Conservation (phyloP, 352 stramenopile species). For the Phytophthora ramorum region DNA sequence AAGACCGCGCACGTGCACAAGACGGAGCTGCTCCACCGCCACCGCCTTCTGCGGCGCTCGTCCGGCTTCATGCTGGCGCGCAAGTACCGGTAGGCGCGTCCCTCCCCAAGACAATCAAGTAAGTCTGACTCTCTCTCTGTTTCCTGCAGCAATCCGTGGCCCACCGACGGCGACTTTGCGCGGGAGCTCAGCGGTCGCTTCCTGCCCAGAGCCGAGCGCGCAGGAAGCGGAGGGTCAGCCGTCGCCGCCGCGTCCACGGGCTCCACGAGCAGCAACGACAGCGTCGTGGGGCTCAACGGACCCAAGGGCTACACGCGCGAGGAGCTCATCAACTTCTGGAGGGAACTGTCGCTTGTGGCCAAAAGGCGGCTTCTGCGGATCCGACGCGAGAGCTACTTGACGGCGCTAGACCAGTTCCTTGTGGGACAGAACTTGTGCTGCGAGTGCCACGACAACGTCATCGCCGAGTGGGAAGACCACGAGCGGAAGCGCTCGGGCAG, state of each 20-base stretch:
- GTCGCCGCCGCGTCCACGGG: constrained; percentile 14
- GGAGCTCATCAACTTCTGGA: constrained; percentile 86
- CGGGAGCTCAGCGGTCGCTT: constrained; percentile 34
- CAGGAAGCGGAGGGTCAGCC: constrained; percentile 2
- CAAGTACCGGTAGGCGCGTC: constrained; percentile 62
- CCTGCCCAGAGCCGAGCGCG: constrained; percentile 15
- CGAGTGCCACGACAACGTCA: constrained; percentile 86
- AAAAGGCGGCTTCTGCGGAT: constrained; percentile 78
- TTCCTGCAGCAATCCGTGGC: constrained; percentile 37
- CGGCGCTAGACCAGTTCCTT: constrained; percentile 77
- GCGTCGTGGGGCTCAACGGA: constrained; percentile 34
- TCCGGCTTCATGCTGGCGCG: constrained; percentile 75
- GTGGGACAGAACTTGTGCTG: constrained; percentile 81
- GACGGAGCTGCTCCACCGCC: constrained; percentile 61
- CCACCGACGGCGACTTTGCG: constrained; percentile 39
- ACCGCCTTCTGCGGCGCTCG: constrained; percentile 68
- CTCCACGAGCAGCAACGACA: constrained; percentile 38
- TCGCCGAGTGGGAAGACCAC: constrained; percentile 84
- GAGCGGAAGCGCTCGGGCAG: constrained; percentile 69
- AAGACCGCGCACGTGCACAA: constrained; percentile 58
- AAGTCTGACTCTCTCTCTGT: constrained; percentile 1
- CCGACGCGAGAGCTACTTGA: constrained; percentile 72
- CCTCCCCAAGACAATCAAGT: constrained; percentile 9
- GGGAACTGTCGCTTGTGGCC: constrained; percentile 66
- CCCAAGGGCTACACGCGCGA: constrained; percentile 70